Evolutionary conservation across 306 rosid species (phyloP).

Genomic region (Nissolia schottii): DNA sequence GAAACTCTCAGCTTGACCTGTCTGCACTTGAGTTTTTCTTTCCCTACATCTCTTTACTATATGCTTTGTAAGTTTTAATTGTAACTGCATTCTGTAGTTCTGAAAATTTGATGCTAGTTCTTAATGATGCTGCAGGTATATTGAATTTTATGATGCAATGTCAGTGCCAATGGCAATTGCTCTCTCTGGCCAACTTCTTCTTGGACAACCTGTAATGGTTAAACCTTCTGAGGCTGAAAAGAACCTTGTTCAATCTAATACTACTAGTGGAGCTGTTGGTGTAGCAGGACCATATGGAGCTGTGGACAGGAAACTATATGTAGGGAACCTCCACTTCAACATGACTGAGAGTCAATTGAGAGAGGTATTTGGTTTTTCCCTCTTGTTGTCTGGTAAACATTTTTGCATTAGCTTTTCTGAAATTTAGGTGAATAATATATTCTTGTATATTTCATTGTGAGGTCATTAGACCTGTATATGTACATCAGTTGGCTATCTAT

Average conservation of each 20-base stretch:
- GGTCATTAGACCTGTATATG: too few species aligned
- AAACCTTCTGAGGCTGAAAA: slow-evolving; percentile 99
- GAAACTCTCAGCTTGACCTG: slow-evolving; percentile 82
- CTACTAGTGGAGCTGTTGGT: slow-evolving; percentile 59
- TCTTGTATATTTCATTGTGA: too few species aligned
- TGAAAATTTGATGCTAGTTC: slow-evolving; percentile 37
- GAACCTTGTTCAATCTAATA: slow-evolving; percentile 88
- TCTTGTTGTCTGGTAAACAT: not conserved
- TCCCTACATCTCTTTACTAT: slow-evolving; percentile 65
- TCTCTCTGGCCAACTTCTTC: slow-evolving; percentile 87
- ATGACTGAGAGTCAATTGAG: slow-evolving; percentile 93
- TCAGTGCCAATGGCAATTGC: slow-evolving; percentile 99
- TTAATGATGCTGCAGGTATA: slow-evolving; percentile 70
- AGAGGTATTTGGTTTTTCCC: slow-evolving; percentile 56
- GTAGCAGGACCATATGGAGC: slow-evolving; percentile 90
- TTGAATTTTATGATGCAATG: slow-evolving; percentile 97
- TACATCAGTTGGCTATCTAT: too few species aligned
- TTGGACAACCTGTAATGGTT: slow-evolving; percentile 99
- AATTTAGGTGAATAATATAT: too few species aligned
- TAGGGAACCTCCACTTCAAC: slow-evolving; percentile 96
- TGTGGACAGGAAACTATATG: slow-evolving; percentile 90
- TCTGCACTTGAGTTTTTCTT: slow-evolving; percentile 74
- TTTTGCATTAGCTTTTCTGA: not conserved
- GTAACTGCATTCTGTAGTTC: slow-evolving; percentile 28
- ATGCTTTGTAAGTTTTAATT: slow-evolving; percentile 71